A percentile compares a stretch with the other conserved stretches of the same genome.
phyloP scores from a whole-genome alignment of 2,329 filamentous ascomycete genomes.

The Didymella exigua region DNA sequence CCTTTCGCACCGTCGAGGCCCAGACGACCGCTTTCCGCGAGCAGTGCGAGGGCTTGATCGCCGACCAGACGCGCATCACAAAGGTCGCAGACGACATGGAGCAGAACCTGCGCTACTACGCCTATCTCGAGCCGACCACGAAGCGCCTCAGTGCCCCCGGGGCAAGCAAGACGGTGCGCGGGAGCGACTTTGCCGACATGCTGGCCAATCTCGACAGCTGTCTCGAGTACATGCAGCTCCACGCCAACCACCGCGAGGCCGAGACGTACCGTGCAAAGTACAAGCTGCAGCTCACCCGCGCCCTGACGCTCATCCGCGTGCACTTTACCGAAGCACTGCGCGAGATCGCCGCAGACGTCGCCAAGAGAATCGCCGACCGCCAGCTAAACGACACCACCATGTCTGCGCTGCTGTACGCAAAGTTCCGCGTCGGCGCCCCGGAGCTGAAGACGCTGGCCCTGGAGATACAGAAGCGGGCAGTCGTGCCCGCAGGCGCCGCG shows the following conservation, averaged over 20 bases:
- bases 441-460: constrained; percentile 69
- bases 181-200: constrained; percentile 85
- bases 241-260: constrained; percentile 84
- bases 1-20: constrained; percentile 83
- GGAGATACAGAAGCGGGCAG: constrained; percentile 70
- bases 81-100: constrained; percentile 82
- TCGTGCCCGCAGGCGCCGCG: constrained; percentile 64
- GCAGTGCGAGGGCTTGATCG: constrained; percentile 85
- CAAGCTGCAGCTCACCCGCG: constrained; percentile 75
- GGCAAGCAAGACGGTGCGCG: constrained; percentile 82
- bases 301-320: constrained; percentile 69
- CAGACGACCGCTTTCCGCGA: constrained; percentile 93
- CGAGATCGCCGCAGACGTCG: constrained; percentile 66
- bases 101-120: constrained; percentile 91
- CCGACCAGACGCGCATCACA: constrained; percentile 79
- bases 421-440: constrained; percentile 69
- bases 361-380: constrained; percentile 67
- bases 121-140: constrained; percentile 89
- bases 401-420: constrained; percentile 72
- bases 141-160: constrained; percentile 90
- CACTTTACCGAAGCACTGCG: constrained; percentile 68
- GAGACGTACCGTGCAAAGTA: constrained; percentile 88
- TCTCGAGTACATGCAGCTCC: constrained; percentile 86
- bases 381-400: constrained; percentile 74
- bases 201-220: constrained; percentile 86